A percentile compares a stretch with the other conserved stretches of the same genome.
Evolutionary conservation across 2,329 filamentous ascomycete genomes (phyloP).

Genomic region (Claviceps sp.): DNA sequence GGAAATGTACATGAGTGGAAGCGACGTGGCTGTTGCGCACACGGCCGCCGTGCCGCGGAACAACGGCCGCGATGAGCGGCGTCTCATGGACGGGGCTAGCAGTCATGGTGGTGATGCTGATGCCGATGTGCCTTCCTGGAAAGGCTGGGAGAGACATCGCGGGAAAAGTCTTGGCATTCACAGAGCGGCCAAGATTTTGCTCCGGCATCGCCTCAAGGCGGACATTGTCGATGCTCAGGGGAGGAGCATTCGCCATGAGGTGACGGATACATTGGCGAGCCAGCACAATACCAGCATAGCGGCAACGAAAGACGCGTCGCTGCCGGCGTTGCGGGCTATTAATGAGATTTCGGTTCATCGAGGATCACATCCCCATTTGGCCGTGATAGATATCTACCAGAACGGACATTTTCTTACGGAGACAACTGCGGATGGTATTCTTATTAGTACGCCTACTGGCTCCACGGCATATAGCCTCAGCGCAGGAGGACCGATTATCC

Average conservation of each 20-base stretch:
- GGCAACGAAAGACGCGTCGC: constrained; percentile 22
- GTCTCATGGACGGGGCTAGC: neutral
- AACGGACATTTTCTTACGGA: constrained; percentile 84
- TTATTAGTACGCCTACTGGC: constrained; percentile 86
- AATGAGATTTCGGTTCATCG: constrained; percentile 94
- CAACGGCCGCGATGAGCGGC: constrained; percentile 8
- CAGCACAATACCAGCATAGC: constrained; percentile 28
- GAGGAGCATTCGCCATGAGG: constrained; percentile 39
- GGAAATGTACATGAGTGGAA: constrained; percentile 76
- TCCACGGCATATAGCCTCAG: constrained; percentile 94
- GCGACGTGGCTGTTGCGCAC: constrained; percentile 31
- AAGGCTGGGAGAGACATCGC: constrained; percentile 57
- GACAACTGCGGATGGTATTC: constrained; percentile 87
- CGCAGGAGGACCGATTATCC: constrained; percentile 83
- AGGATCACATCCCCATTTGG: constrained; percentile 77
- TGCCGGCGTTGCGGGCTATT: constrained; percentile 54
- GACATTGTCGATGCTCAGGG: constrained; percentile 65
- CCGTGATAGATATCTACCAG: constrained; percentile 82
- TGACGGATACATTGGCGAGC: constrained; percentile 32
- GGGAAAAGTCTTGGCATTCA: constrained; percentile 71
- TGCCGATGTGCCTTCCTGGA: neutral
- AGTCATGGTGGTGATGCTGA: neutral
- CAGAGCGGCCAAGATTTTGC: constrained; percentile 65
- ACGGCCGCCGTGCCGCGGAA: constrained; percentile 26
- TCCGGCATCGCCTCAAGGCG: constrained; percentile 77